Evolutionary conservation across 257 asterid genomes (phyloP), one percentile per base, ranked within the genome.

Genomic region (Solanum appendiculatum): DNA sequence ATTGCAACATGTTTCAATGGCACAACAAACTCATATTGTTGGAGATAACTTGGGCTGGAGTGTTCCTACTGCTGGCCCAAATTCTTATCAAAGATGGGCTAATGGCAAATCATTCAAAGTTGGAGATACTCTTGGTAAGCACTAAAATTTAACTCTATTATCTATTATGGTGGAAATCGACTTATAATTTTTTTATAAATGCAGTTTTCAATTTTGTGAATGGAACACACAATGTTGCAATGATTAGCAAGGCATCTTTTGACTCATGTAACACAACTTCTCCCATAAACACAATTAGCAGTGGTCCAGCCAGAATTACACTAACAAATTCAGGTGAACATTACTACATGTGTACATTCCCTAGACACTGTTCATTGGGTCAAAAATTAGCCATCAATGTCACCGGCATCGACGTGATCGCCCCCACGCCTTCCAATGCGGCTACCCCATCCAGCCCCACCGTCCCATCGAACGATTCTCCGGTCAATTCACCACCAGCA

Each of bases 321-420:
- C 95, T 96, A 69, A 86, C 89, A 20, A 84, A 89, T 25, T 39
- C 93, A 54, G 98, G 98, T 58, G 93, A 94, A 75, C 95, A 96
- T 75, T 91, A 86, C 91, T 96, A 92, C 86, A 89, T 91, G n/a
- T 94, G 98, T 90, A 92, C 95, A 36, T 58, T 93, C 86, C 74
- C 91, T 15, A 86, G 42, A 20, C 98, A 96, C 88, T 96, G 98
- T 86, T 78, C 92, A 46, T 34, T 72, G 0, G 98, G 98, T 34
- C 95, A 93, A 83, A 94, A 87, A 90, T 88, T 94, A 75, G 94
- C 96, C 63, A 92, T 94, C 91, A 94, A 93, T 63, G 98, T 96
- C 89, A 90, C 92, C 20, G 91, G 89, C 40, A 83, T 86, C 14
- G 37, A 82, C 83, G 42, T 91, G n/a, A 34, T 87, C 39, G 23